These are phyloP conservation scores for Trypanosoma cruzi DNA, from an alignment of 208 protist genomes.

Conservation along the genomic window DNA sequence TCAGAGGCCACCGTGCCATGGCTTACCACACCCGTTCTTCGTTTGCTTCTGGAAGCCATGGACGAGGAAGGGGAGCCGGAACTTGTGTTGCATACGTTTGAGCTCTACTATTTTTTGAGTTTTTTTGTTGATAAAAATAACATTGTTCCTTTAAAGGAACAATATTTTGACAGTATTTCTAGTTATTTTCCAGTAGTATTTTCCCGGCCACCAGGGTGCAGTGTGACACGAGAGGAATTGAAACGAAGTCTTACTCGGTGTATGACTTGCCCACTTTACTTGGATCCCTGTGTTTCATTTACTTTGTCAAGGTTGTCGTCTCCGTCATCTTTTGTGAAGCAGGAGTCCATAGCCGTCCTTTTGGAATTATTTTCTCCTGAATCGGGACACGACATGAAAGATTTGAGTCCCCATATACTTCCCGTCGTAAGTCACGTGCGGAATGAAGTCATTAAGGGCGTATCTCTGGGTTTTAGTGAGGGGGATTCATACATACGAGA, in stretches of 20 bases:
- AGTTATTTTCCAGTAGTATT: constrained; percentile 90
- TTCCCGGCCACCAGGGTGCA: constrained; percentile 57
- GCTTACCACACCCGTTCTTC: constrained; percentile 35
- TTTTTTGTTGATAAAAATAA: constrained; percentile 16
- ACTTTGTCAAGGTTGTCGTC: constrained; percentile 67
- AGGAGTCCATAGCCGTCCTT: constrained; percentile 40
- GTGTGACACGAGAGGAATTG: constrained; percentile 67
- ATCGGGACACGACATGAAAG: constrained; percentile 17
- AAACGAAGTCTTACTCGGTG: constrained; percentile 38
- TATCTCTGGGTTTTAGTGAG: constrained; percentile 36
- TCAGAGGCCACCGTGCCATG: constrained; percentile 20
- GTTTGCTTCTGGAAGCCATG: constrained; percentile 45
- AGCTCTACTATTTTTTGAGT: constrained; percentile 39
- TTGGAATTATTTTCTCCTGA: constrained; percentile 25
- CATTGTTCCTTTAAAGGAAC: constrained; percentile 39
- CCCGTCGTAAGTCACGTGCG: constrained; percentile 46
- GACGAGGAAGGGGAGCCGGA: constrained; percentile 83
- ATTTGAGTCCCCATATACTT: constrained; percentile 23
- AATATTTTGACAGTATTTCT: constrained; percentile 79
- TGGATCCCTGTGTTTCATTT: constrained; percentile 69
- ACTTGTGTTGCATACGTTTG: constrained; percentile 56
- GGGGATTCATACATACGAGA: constrained; percentile 29
- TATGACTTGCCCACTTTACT: constrained; percentile 46
- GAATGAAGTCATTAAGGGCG: constrained; percentile 65
- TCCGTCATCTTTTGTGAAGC: constrained; percentile 67